Conservation (phyloP, 2,329 filamentous ascomycete species). For the Teratosphaeria epicoccoides region DNA sequence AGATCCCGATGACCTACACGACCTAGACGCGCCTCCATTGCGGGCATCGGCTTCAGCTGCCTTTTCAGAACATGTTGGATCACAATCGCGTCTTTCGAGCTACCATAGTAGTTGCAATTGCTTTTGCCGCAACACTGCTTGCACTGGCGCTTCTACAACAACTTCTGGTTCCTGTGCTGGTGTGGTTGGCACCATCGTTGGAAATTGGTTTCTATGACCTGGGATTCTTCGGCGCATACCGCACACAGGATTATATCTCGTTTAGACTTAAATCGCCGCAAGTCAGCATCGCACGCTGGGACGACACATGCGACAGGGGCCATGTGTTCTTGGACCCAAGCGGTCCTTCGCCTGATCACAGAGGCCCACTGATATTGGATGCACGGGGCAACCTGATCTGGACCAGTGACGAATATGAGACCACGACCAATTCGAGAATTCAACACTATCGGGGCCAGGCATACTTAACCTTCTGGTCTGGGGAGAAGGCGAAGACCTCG, state of each 20-base stretch:
- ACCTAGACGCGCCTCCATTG: background rate
- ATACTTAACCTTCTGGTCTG: slow-evolving; percentile 32
- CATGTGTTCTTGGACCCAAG: slow-evolving; percentile 22
- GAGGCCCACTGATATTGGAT: slow-evolving; percentile 28
- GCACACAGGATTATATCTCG: slow-evolving; percentile 16
- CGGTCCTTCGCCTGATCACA: slow-evolving; percentile 19
- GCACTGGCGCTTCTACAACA: slow-evolving; percentile 13
- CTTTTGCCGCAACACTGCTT: background rate
- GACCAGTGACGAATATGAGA: slow-evolving; percentile 22
- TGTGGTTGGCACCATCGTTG: slow-evolving; percentile 18
- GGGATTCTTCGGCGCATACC: slow-evolving; percentile 24
- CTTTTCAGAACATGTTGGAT: background rate
- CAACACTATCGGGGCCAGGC: slow-evolving; percentile 27
- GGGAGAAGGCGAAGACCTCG: slow-evolving; percentile 25
- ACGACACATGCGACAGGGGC: slow-evolving; percentile 22
- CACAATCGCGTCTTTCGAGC: background rate
- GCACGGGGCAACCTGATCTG: slow-evolving; percentile 25
- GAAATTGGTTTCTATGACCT: slow-evolving; percentile 23
- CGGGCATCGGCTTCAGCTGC: background rate
- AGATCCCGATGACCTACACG: background rate
- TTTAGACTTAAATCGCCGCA: slow-evolving; percentile 20
- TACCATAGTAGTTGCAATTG: background rate
- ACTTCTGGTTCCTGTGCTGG: slow-evolving; percentile 20
- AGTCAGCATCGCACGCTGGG: slow-evolving; percentile 19
- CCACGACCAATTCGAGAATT: slow-evolving; percentile 23